A percentile compares a stretch with the other conserved stretches of the same genome.
phyloP scores from a whole-genome alignment of 2,329 filamentous ascomycete species.

The Escovopsis sp. region DNA sequence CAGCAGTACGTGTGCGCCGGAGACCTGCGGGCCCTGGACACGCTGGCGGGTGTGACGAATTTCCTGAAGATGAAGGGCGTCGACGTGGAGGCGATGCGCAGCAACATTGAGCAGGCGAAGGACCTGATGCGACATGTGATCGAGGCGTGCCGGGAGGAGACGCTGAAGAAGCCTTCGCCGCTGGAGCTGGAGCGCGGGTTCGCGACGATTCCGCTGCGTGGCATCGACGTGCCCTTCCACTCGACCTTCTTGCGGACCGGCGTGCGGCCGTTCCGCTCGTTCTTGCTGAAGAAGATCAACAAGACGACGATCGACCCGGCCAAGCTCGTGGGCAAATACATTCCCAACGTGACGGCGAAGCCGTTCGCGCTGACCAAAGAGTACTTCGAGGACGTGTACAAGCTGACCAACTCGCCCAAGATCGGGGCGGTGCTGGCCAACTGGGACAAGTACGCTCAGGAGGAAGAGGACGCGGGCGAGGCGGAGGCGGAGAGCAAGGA shows the following conservation, averaged over 20 bases:
- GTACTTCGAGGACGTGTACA: constrained; percentile 98
- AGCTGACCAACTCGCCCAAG: constrained; percentile 68
- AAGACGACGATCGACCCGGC: constrained; percentile 96
- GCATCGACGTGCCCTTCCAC: constrained; percentile 98
- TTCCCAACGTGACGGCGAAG: constrained; percentile 92
- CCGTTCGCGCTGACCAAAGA: constrained; percentile 94
- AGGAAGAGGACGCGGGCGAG: constrained; percentile 21
- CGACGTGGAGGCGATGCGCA: constrained; percentile 85
- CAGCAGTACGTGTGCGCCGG: constrained; percentile 62
- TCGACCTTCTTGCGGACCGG: constrained; percentile 94
- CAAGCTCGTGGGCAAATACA: constrained; percentile 96
- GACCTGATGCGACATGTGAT: constrained; percentile 83
- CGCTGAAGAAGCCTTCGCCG: constrained; percentile 74
- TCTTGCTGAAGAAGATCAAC: constrained; percentile 99
- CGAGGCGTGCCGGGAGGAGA: constrained; percentile 71
- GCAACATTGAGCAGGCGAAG: constrained; percentile 83
- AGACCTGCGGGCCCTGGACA: constrained; percentile 56
- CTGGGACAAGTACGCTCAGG: constrained; percentile 56
- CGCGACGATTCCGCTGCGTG: constrained; percentile 88
- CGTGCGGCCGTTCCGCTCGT: constrained; percentile 96
- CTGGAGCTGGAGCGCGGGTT: constrained; percentile 87
- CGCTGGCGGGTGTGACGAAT: constrained; percentile 70
- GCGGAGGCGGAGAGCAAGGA: constrained; percentile 10
- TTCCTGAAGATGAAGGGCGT: constrained; percentile 95
- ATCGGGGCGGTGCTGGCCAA: constrained; percentile 74